Conservation (phyloP, 345 rosid species). For the Combretum micranthum region DNA sequence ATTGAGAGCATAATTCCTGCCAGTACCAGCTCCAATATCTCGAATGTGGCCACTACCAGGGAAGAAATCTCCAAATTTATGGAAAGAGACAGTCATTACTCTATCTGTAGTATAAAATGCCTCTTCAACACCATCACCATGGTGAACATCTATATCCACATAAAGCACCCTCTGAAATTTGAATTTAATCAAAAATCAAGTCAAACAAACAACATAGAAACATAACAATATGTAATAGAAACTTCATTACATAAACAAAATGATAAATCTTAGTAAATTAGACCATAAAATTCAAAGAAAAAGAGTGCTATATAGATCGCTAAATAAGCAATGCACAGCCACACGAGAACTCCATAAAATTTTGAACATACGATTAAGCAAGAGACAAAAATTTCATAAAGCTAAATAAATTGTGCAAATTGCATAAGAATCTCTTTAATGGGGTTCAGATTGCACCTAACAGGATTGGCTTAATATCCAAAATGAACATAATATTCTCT, state of each 20-base stretch:
- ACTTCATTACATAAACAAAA: too few relatives aligned
- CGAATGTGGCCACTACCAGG: conserved; percentile 92
- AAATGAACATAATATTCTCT: too few relatives aligned
- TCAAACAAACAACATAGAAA: not conserved
- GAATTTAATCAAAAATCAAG: not conserved
- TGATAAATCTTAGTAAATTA: not conserved
- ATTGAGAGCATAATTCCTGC: conserved; percentile 88
- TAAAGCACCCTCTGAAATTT: conserved; percentile 77
- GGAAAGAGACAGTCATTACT: conserved; percentile 98
- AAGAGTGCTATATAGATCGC: not conserved
- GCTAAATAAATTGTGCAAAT: too few relatives aligned
- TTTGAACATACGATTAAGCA: too few relatives aligned
- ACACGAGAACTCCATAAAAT: too few relatives aligned
- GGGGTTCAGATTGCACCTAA: too few relatives aligned
- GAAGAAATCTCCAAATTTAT: conserved; percentile 94
- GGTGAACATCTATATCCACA: conserved; percentile 95
- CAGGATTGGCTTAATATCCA: too few relatives aligned
- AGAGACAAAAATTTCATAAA: too few relatives aligned
- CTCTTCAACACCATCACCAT: conserved; percentile 98
- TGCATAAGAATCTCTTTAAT: too few relatives aligned
- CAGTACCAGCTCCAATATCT: conserved; percentile 61
- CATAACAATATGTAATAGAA: not conserved
- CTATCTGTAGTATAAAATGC: conserved; percentile 99
- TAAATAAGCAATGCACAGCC: too few relatives aligned
- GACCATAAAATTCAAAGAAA: not conserved